phyloP scores from a whole-genome alignment of 495 filamentous ascomycete species.

The Pyronema omphalodes region DNA sequence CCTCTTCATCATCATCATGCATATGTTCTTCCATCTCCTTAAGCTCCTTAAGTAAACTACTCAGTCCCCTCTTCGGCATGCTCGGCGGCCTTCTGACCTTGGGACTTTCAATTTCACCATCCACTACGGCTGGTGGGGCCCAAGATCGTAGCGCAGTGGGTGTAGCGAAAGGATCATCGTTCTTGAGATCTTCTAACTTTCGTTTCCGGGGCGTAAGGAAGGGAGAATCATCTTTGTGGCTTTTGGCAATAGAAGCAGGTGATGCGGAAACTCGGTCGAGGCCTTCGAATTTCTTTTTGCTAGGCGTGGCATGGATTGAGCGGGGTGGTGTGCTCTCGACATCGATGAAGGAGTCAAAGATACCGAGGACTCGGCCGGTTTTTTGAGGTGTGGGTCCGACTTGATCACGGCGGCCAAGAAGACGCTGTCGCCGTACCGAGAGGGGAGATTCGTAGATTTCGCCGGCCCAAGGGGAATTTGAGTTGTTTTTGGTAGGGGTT shows the following conservation, averaged over 20 bases:
- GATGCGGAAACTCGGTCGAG: slow-evolving; percentile 5
- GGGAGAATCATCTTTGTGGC: background rate
- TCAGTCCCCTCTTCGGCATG: slow-evolving; percentile 54
- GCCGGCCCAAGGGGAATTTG: background rate
- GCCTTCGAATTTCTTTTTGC: slow-evolving; percentile 13
- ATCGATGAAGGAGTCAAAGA: slow-evolving; percentile 72
- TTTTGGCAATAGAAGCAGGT: slow-evolving; percentile 1
- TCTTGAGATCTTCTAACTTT: slow-evolving; percentile 6
- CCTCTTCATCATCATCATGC: slow-evolving; percentile 60
- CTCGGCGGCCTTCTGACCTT: slow-evolving; percentile 36
- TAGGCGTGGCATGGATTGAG: slow-evolving; percentile 25
- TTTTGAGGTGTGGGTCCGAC: slow-evolving; percentile 85
- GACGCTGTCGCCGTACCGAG: slow-evolving; percentile 19
- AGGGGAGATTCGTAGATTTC: slow-evolving; percentile 24
- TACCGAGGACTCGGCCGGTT: slow-evolving; percentile 65
- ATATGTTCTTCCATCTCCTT: slow-evolving; percentile 62
- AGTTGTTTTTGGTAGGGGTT: background rate
- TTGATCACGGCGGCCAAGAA: slow-evolving; percentile 22
- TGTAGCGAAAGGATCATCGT: slow-evolving; percentile 34
- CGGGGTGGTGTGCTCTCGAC: slow-evolving; percentile 29
- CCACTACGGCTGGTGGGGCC: background rate
- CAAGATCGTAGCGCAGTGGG: slow-evolving; percentile 49
- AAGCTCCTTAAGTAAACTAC: slow-evolving; percentile 57
- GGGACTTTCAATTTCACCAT: slow-evolving; percentile 21
- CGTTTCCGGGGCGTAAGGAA: slow-evolving; percentile 20